Base-by-base conservation (phyloP, 805 yeast genomes). In the Kodamaea leandrae region DNA sequence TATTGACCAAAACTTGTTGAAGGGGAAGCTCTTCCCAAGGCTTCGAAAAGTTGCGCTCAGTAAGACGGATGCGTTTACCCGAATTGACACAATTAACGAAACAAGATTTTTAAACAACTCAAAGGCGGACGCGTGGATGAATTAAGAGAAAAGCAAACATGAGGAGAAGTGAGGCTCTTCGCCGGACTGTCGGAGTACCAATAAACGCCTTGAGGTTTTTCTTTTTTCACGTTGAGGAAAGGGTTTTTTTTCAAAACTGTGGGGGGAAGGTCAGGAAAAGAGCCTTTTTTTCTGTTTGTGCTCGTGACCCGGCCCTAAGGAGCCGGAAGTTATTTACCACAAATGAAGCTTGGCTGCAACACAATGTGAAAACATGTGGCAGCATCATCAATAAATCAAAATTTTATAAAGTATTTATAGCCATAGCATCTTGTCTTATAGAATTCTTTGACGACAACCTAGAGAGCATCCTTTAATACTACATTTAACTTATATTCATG, bases 1-100 rank as follows among this genome's bases (percentile, higher is more conserved):
- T n/a, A 71, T 77, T 29, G 82, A 77, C 45, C 76, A 75, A 42
- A 76, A 74, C 41, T 53, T 78, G 13, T 49, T 80, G 25, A 76
- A 71, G 45, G 84, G 81, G 0, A 79, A 78, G 43, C 51, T 77
- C 0, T 61, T 69, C 25, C 65, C 77, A 1, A 55, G 69, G 25
- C 53, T 64, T 7, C 58, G 69, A 29, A 58, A 63, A 4, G 61
- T 71, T 2, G 62, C 76, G 0, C 53, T 75, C 7, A 68, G 76
- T 20, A 73, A 66, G 39, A 55, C 60, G 7, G 64, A 64, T 16
- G 72, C 72, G 2, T 76, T 76, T 47, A 74, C 78, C 1, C 44
- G 51, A 8, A 41, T 54, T 4, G 46, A 43, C 26, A 36, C 45
- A 13, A 50, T 55, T 7, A 58, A 63, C 41, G 41, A 39, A 16